A percentile compares a stretch with the other conserved stretches of the same genome.
These are phyloP conservation scores for Usnea hakonensis DNA, from an alignment of 495 filamentous ascomycete genomes.

Conservation along the genomic window DNA sequence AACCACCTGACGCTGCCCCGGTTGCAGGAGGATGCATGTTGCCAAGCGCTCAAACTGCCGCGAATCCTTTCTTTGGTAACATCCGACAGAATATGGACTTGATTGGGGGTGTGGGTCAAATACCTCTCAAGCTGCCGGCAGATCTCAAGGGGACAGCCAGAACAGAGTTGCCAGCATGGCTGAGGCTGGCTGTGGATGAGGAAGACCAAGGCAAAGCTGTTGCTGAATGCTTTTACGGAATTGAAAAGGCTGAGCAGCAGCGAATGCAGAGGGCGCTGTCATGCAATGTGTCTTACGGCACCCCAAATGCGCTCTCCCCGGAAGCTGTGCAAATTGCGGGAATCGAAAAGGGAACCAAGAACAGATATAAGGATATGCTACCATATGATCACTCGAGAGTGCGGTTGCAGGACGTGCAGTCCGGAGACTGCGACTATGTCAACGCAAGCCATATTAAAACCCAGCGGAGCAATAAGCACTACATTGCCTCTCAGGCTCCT, in stretches of 20 bases:
- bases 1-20: conserved; percentile 53
- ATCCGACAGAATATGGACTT: conserved; percentile 97
- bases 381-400: conserved; percentile 94
- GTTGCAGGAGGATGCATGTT: conserved; percentile 83
- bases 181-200: conserved; percentile 56
- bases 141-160: conserved; percentile 30
- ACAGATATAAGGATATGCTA: conserved; percentile 95
- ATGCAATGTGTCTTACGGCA: conserved; percentile 48
- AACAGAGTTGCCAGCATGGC: conserved; percentile 61
- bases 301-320: conserved; percentile 26
- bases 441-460: conserved; percentile 85
- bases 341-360: conserved; percentile 90
- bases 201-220: conserved; percentile 70
- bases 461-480: conserved; percentile 70
- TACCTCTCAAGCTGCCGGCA: conserved; percentile 68
- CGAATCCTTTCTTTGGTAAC: conserved; percentile 91
- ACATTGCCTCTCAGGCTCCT: conserved; percentile 93
- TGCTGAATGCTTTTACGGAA: conserved; percentile 71
- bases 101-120: conserved; percentile 86
- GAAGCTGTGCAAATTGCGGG: conserved; percentile 61
- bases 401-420: conserved; percentile 57
- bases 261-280: conserved; percentile 89
- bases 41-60: conserved; percentile 55
- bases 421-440: conserved; percentile 86
- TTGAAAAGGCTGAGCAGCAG: conserved; percentile 78